Evolutionary conservation across 805 yeast species (phyloP).

Genomic region (Candida multigemmis): DNA sequence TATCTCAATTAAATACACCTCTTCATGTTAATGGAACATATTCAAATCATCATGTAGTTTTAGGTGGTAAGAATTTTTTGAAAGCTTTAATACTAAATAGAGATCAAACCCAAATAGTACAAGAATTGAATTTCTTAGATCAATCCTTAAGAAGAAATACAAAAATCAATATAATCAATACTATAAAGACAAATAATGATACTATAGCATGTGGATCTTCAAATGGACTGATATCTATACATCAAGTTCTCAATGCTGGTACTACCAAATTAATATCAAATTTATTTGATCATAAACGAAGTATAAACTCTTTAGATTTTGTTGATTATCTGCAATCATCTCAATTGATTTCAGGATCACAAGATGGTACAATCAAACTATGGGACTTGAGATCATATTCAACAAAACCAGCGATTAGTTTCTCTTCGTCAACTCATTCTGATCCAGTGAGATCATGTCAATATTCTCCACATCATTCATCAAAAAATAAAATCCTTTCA

Average conservation of each 20-base stretch:
- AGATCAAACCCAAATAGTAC: slow-evolving; percentile 21
- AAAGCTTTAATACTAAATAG: slow-evolving; percentile 19
- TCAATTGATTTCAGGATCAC: slow-evolving; percentile 50
- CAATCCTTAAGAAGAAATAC: slow-evolving; percentile 8
- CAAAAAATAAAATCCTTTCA: slow-evolving; percentile 50
- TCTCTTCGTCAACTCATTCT: slow-evolving; percentile 45
- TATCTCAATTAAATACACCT: slow-evolving; percentile 12
- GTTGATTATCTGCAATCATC: slow-evolving; percentile 9
- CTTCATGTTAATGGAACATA: slow-evolving; percentile 1
- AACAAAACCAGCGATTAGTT: slow-evolving; percentile 39
- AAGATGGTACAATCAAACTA: slow-evolving; percentile 67
- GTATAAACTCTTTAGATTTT: slow-evolving; percentile 33
- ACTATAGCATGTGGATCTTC: slow-evolving; percentile 32
- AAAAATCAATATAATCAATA: slow-evolving; percentile 27
- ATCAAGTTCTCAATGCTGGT: slow-evolving; percentile 22
- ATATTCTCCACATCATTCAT: slow-evolving; percentile 41
- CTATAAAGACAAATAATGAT: slow-evolving; percentile 24
- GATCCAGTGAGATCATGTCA: slow-evolving; percentile 61
- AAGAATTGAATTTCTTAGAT: slow-evolving; percentile 26
- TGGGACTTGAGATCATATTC: slow-evolving; percentile 58
- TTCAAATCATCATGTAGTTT: slow-evolving; percentile 19
- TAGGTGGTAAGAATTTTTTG: slow-evolving; percentile 35
- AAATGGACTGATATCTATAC: slow-evolving; percentile 24
- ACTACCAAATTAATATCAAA: slow-evolving; percentile 17
- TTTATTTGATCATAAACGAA: slow-evolving; percentile 31